A percentile compares a stretch with the other conserved stretches of the same genome.
These are phyloP conservation scores for Candida multigemmis DNA, from an alignment of 805 yeast genomes.

Conservation along the genomic window DNA sequence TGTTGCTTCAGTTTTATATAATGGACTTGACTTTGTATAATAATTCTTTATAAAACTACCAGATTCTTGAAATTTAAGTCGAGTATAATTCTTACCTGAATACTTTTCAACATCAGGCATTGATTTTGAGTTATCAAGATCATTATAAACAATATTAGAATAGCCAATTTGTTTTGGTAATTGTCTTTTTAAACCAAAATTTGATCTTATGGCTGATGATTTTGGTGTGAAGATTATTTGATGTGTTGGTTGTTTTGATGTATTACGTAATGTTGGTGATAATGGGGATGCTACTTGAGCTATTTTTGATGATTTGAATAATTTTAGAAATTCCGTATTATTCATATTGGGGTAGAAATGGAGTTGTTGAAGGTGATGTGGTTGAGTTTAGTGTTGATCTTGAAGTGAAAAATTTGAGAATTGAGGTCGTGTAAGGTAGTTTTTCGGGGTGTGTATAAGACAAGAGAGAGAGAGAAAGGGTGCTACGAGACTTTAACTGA, in stretches of 20 bases:
- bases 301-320: conserved; percentile 30
- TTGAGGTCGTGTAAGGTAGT: too few relatives aligned
- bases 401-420: too few relatives aligned
- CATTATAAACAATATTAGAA: conserved; percentile 53
- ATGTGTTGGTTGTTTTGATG: conserved; percentile 46
- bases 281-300: conserved; percentile 38
- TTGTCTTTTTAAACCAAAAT: conserved; percentile 68
- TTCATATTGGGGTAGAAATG: conserved; percentile 8
- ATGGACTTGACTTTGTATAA: conserved; percentile 25
- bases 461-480: too few relatives aligned
- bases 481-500: too few relatives aligned
- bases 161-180: conserved; percentile 55
- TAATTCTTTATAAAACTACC: conserved; percentile 39
- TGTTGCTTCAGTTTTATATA: conserved; percentile 27
- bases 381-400: too few relatives aligned
- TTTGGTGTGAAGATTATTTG: conserved; percentile 67
- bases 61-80: conserved; percentile 60
- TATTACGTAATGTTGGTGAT: conserved; percentile 19
- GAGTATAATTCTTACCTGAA: conserved; percentile 50
- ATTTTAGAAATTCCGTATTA: conserved; percentile 21
- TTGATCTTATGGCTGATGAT: conserved; percentile 53
- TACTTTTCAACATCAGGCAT: conserved; percentile 65
- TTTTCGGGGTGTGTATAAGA: too few relatives aligned
- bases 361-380: too few relatives aligned
- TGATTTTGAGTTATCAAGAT: conserved; percentile 56